phyloP scores from a whole-genome alignment of 2,329 filamentous ascomycete species.

The Paraphoma chrysanthemicola region DNA sequence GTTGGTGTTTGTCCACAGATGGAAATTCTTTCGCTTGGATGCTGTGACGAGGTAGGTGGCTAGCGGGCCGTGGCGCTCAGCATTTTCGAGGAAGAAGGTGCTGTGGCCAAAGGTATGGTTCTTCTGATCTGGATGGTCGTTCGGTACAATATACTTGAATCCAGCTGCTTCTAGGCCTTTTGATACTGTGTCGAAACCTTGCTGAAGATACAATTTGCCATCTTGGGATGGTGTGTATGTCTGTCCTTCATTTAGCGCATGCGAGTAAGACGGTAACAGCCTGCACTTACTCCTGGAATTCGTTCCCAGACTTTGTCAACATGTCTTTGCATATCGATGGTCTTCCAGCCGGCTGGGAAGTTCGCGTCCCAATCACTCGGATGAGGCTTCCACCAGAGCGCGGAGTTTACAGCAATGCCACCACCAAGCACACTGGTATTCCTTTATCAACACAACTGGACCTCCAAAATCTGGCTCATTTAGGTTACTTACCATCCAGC shows the following conservation, averaged over 20 bases:
- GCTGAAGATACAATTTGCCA: conserved; percentile 67
- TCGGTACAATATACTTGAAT: conserved; percentile 67
- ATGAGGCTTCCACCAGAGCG: conserved; percentile 70
- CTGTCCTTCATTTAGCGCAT: conserved; percentile 41
- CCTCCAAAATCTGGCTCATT: not conserved
- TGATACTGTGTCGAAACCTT: conserved; percentile 67
- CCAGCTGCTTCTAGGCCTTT: conserved; percentile 64
- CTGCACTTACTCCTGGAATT: conserved; percentile 57
- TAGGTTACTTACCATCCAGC: conserved; percentile 60
- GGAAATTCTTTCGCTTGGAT: conserved; percentile 65
- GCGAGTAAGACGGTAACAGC: too few relatives aligned
- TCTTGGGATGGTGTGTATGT: conserved; percentile 69
- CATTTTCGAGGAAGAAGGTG: conserved; percentile 69
- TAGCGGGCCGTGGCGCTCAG: conserved; percentile 71
- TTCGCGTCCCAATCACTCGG: conserved; percentile 72
- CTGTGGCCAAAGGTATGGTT: conserved; percentile 65
- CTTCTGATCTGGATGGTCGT: conserved; percentile 66
- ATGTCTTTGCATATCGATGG: conserved; percentile 63
- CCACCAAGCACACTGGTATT: conserved; percentile 63
- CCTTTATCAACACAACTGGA: not conserved
- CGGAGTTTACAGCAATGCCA: conserved; percentile 70
- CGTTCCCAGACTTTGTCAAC: conserved; percentile 67
- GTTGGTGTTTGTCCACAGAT: conserved; percentile 67
- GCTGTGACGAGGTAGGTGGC: conserved; percentile 72
- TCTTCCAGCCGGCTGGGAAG: conserved; percentile 74